Evolutionary conservation across 192 early-diverging fungal genomes (phyloP).

Genomic region (Coemansia furcata): DNA sequence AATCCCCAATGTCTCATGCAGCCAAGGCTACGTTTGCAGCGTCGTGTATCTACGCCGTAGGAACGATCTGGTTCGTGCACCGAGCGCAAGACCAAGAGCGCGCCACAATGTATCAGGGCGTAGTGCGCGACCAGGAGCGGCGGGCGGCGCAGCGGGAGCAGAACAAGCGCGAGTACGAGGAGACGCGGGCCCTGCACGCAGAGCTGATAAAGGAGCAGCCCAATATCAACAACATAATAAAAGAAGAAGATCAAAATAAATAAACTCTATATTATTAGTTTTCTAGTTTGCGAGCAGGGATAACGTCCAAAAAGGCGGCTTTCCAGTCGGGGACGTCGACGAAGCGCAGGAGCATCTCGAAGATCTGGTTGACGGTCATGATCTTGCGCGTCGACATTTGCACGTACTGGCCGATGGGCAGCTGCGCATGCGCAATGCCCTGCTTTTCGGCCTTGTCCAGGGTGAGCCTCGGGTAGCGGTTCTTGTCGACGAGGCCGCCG

Average conservation of each 20-base stretch:
- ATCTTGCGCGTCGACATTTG: conserved; percentile 78
- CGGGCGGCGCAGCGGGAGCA: conserved; percentile 35
- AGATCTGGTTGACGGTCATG: conserved; percentile 94
- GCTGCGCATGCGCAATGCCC: conserved; percentile 70
- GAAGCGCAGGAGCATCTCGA: conserved; percentile 84
- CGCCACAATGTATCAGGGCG: conserved; percentile 49
- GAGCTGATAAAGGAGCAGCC: conserved; percentile 40
- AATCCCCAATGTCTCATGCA: conserved; percentile 36
- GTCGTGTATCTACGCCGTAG: conserved; percentile 40
- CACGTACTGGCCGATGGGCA: conserved; percentile 87
- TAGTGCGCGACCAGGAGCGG: conserved; percentile 48
- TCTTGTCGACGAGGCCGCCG: conserved; percentile 95
- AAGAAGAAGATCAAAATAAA: background rate
- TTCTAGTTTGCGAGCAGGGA: conserved; percentile 56
- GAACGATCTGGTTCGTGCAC: conserved; percentile 53
- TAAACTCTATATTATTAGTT: background rate
- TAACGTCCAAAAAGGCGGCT: conserved; percentile 81
- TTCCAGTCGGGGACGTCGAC: conserved; percentile 81
- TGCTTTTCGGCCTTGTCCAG: conserved; percentile 72
- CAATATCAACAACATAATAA: background rate
- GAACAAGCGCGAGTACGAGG: conserved; percentile 42
- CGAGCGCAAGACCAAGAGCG: conserved; percentile 40
- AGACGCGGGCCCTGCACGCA: conserved; percentile 46
- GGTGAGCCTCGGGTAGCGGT: conserved; percentile 79
- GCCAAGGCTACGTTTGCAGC: conserved; percentile 46